Base-by-base conservation (phyloP, 306 rosid species). In the Neltuma alba region DNA sequence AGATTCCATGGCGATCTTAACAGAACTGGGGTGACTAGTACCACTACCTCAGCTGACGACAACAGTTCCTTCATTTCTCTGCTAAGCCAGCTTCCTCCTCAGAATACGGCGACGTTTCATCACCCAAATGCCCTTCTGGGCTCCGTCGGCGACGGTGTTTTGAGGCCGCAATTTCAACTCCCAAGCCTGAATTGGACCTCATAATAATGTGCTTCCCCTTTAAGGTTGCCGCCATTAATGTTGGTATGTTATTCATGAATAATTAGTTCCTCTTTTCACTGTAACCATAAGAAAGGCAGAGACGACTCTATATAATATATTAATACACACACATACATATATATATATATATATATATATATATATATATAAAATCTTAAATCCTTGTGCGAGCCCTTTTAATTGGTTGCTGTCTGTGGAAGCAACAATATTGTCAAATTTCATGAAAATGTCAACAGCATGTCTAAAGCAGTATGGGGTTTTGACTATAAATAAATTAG, bases 111-210 rank as follows among this genome's bases (percentile, higher is more conserved):
- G 34, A 25, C 88, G 30, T 88, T 89, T n/a, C n/a, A n/a, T n/a
- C n/a, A n/a, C n/a, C n/a, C n/a, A n/a, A n/a, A n/a, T n/a, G n/a
- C n/a, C n/a, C n/a, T n/a, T 64, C 86, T 89, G 40, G 93, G 88
- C 1, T 84, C 91, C 16, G 70, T 83, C 1, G 82, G 70, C 9
- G 86, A 87, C 42, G 89, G 84, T 78, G 88, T 77, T 47, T 65
- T 88, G 73, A 86, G 89, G 71, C 89, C 89, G 31, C 98, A 90
- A 27, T 88, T 89, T 84, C 97, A 89, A 27, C 91, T 90, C 38
- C 91, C 94, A 8, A 85, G 23, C 87, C 78, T 90, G 73, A 89
- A 90, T 41, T 92, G 97, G 98, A 83, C 83, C 70, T 85, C 84
- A 33, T 90, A 85, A 81, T 42, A 14, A 14, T 50, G 7, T 64